Evolutionary conservation across 495 filamentous ascomycete genomes (phyloP).

Genomic region (Arthonia radiata): DNA sequence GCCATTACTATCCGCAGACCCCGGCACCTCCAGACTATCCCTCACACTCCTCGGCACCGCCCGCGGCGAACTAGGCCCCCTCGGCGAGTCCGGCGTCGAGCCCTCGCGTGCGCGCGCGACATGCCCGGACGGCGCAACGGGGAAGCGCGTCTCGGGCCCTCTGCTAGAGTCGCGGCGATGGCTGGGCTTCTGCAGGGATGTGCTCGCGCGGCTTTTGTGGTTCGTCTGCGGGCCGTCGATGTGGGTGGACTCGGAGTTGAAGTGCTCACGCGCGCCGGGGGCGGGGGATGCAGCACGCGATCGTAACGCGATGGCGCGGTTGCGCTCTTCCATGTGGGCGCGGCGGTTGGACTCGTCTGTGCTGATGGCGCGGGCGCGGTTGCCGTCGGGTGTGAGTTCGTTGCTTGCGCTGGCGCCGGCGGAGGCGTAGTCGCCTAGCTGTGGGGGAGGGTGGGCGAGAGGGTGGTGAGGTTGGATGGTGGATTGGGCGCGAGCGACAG

Average conservation of each 20-base stretch:
- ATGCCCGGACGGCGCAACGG: conserved; percentile 27
- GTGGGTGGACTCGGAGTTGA: too few relatives aligned
- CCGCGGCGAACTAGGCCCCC: too few relatives aligned
- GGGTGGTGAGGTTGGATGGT: too few relatives aligned
- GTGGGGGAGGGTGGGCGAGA: too few relatives aligned
- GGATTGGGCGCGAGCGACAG: conserved; percentile 19
- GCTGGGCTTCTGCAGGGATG: not conserved
- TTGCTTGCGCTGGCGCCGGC: conserved; percentile 2
- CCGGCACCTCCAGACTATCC: conserved; percentile 39
- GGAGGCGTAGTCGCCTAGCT: too few relatives aligned
- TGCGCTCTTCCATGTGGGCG: conserved; percentile 76
- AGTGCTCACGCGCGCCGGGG: conserved; percentile 29
- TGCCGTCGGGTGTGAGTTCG: conserved; percentile 5
- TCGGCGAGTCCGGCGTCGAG: too few relatives aligned
- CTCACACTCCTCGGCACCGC: conserved; percentile 24
- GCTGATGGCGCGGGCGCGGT: conserved; percentile 64
- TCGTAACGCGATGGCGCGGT: conserved; percentile 50
- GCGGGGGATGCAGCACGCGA: conserved; percentile 55
- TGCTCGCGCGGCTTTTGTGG: too few relatives aligned
- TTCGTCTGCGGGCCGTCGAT: conserved; percentile 50
- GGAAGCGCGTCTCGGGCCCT: conserved; percentile 61
- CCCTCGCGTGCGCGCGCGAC: conserved; percentile 28
- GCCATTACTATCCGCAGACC: too few relatives aligned
- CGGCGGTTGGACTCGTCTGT: conserved; percentile 92
- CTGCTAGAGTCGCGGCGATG: conserved; percentile 35